Percentiles rank a stretch among this genome's conserved stretches.
Conservation (phyloP, 2,329 filamentous ascomycete species). For the Neonectria hederae region DNA sequence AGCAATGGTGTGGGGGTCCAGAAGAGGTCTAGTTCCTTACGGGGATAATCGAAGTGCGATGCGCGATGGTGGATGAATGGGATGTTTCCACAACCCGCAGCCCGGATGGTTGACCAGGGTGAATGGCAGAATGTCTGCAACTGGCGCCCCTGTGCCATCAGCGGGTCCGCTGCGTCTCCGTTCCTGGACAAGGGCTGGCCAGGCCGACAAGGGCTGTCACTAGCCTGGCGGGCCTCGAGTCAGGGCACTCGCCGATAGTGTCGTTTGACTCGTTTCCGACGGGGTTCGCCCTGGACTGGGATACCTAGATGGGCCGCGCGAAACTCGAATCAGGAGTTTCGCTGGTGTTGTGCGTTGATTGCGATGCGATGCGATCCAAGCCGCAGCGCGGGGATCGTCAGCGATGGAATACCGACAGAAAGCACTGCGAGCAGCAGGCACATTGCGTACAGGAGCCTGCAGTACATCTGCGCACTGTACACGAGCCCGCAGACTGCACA, state of each 20-base stretch:
- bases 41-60: conserved; percentile 28
- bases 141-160: conserved; percentile 28
- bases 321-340: conserved; percentile 36
- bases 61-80: conserved; percentile 27
- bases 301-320: conserved; percentile 13
- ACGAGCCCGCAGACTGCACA: neutral
- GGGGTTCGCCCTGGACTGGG: conserved; percentile 30
- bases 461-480: neutral
- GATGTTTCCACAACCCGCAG: conserved; percentile 37
- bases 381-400: neutral
- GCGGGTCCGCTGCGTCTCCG: conserved; percentile 37
- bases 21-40: conserved; percentile 31
- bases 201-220: conserved; percentile 7
- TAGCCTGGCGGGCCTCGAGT: conserved; percentile 35
- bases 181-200: conserved; percentile 38
- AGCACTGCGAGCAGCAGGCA: neutral
- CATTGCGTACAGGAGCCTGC: neutral
- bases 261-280: conserved; percentile 27
- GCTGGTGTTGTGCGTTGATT: conserved; percentile 36
- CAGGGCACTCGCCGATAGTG: conserved; percentile 34
- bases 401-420: neutral
- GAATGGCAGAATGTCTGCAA: conserved; percentile 29
- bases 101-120: neutral
- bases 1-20: conserved; percentile 19
- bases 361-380: conserved; percentile 25